Evolutionary conservation across 1,284 basidiomycete species (phyloP).

Genomic region (Apiotrichum porosum): DNA sequence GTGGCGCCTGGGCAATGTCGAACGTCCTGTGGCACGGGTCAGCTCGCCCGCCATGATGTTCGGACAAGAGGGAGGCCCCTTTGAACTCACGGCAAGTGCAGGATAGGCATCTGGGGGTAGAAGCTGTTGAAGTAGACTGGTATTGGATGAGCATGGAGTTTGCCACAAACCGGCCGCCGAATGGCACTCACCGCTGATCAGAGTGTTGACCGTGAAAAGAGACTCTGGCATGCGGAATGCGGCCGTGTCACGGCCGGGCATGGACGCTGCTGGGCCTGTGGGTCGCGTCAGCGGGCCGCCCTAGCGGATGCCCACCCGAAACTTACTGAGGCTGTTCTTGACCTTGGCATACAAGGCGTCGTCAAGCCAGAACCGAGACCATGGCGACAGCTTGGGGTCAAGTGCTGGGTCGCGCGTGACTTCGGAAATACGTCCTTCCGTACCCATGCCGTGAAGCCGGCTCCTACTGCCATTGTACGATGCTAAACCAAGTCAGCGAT

Average conservation of each 20-base stretch:
- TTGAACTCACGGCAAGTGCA: conserved; percentile 18
- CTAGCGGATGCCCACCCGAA: no score
- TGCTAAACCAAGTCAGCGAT: no score
- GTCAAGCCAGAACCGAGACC: conserved; percentile 22
- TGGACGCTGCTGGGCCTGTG: conserved; percentile 11
- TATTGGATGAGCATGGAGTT: not conserved
- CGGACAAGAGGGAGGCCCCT: no score
- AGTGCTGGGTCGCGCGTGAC: conserved; percentile 7
- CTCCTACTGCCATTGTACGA: no score
- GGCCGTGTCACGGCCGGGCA: conserved; percentile 15
- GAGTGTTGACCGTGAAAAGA: conserved; percentile 17
- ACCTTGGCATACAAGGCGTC: conserved; percentile 15
- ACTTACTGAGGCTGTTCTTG: conserved; percentile 20
- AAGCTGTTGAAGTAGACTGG: conserved; percentile 26
- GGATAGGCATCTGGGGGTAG: conserved; percentile 21
- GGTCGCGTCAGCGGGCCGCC: no score
- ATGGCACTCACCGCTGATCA: conserved; percentile 15
- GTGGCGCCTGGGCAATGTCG: conserved; percentile 14
- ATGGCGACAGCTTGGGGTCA: conserved; percentile 8
- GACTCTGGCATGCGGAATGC: conserved; percentile 18
- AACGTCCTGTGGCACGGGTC: conserved; percentile 13
- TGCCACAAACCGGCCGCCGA: not conserved
- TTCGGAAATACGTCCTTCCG: conserved; percentile 10
- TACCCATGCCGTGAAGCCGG: no score
- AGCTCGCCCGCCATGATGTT: no score